Base-by-base conservation (phyloP, 176 grass and related monocot species). In the Pontederia crassipes region DNA sequence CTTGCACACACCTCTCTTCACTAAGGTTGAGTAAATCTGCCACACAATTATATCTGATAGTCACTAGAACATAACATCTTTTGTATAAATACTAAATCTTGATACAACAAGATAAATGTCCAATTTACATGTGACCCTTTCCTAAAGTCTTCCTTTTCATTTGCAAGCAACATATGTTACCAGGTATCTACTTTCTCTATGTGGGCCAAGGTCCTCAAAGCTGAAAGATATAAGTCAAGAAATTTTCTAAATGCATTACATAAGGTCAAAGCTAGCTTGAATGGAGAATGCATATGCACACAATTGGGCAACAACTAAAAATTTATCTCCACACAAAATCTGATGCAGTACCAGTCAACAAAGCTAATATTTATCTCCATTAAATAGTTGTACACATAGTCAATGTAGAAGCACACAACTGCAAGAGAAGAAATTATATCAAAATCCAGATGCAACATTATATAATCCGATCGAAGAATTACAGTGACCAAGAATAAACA, bases 261-360 rank as follows among this genome's bases (percentile, higher is more conserved):
- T 49, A 49, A 49, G 14, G 1, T 57, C 4, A 24, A 49, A 64
- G 9, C 47, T 12, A 17, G 11, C 26, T 32, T 14, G n/a, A 40
- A 3, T 20, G 12, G 16, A 64, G 17, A 17, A n/a, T n/a, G n/a
- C n/a, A n/a, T n/a, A 0, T 12, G 10, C 14, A 64, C 12, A 20
- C 8, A 49, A 15, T 8, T 48, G 26, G 26, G 26, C n/a, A n/a
- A n/a, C n/a, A n/a, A n/a, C n/a, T n/a, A n/a, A n/a, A n/a, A n/a
- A n/a, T n/a, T n/a, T n/a, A n/a, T n/a, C n/a, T n/a, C n/a, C n/a
- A n/a, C n/a, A n/a, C n/a, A 13, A n/a, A n/a, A n/a, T n/a, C n/a
- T n/a, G n/a, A n/a, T n/a, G n/a, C n/a, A n/a, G n/a, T 81, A 98
- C 93, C 87, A 88, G 75, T 98, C 93, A 85, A 98, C 40, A 85